Percentiles rank a stretch among this genome's conserved stretches.
Evolutionary conservation across 116 monocot species (phyloP).

Genomic region (Iris pallida): DNA sequence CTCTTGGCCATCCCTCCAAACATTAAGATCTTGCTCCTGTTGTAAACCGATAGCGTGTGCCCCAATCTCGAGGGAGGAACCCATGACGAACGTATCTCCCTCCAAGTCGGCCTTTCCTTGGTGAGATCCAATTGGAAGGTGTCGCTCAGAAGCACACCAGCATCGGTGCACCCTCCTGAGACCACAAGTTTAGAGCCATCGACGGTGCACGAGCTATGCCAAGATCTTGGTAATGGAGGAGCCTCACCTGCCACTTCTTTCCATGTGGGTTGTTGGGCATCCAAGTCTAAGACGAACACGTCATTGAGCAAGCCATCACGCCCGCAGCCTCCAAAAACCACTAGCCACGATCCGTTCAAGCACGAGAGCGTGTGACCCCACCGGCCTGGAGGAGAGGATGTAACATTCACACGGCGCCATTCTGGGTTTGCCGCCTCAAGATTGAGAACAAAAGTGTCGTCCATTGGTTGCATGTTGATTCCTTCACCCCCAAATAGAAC

Average conservation of each 20-base stretch:
- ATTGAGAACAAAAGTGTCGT: constrained; percentile 83
- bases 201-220: constrained; percentile 80
- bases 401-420: constrained; percentile 58
- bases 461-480: constrained; percentile 86
- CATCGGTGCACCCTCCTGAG: constrained; percentile 72
- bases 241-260: constrained; percentile 44
- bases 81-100: constrained; percentile 58
- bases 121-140: constrained; percentile 63
- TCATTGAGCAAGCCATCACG: constrained; percentile 70
- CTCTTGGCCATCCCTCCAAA: constrained; percentile 86
- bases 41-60: constrained; percentile 66
- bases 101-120: constrained; percentile 63
- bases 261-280: constrained; percentile 74
- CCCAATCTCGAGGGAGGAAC: constrained; percentile 62
- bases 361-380: constrained; percentile 89
- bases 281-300: constrained; percentile 69
- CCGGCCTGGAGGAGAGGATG: constrained; percentile 70
- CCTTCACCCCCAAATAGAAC: constrained; percentile 92
- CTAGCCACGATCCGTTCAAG: constrained; percentile 64
- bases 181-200: constrained; percentile 73
- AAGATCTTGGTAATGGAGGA: constrained; percentile 68
- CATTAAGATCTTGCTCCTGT: constrained; percentile 60
- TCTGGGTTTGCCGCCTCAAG: constrained; percentile 62
- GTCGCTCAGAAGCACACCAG: constrained; percentile 66
- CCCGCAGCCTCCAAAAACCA: constrained; percentile 79